Evolutionary conservation across 1,139 yeast genomes (phyloP), one percentile per base, ranked within the genome.

Genomic region (Lodderomyces parapsilosis): DNA sequence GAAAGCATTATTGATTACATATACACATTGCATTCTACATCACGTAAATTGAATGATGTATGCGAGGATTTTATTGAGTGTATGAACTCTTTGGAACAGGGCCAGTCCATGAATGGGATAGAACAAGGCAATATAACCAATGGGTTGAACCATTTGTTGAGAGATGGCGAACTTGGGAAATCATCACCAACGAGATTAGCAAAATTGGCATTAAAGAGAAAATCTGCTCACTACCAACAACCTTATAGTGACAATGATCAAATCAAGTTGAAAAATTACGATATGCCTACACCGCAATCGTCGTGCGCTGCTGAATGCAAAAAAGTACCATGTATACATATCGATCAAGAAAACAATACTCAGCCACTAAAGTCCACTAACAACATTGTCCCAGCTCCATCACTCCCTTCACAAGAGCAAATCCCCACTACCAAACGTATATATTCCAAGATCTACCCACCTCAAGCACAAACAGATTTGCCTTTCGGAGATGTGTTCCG

Each of bases 1-100:
- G 71, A 68, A 13, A 57, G 80, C 1, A 56, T 78, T 7, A 55
- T 62, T 15, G 80, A 77, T 38, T 79, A 74, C 50, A 58, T 66
- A 22, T 44, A 58, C 22, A 57, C 70, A 19, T 53, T 77, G 33
- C 71, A 68, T 47, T 53, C 59, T n/a, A 54, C 63, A 9, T 61
- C 74, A 2, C 43, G 54, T 2, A 61, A 57, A 33, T 54, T 60
- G 23, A 62, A 58, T 38, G 66, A 62, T 2, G 58, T 66, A 1
- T 55, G 72, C n/a, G 60, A 59, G 24, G 64, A 58, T 20, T 73
- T 64, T 46, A 64, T 46, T 4, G 40, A 38, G 20, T 33, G 18
- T 39, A 22, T 39, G 34, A 44, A 38, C n/a, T 20, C 27, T 2
- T 17, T 42, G 9, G 47, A 44, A 15, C 33, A 30, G 15, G 15